Conservation (phyloP, 352 stramenopile species). For the Lagenidium giganteum region DNA sequence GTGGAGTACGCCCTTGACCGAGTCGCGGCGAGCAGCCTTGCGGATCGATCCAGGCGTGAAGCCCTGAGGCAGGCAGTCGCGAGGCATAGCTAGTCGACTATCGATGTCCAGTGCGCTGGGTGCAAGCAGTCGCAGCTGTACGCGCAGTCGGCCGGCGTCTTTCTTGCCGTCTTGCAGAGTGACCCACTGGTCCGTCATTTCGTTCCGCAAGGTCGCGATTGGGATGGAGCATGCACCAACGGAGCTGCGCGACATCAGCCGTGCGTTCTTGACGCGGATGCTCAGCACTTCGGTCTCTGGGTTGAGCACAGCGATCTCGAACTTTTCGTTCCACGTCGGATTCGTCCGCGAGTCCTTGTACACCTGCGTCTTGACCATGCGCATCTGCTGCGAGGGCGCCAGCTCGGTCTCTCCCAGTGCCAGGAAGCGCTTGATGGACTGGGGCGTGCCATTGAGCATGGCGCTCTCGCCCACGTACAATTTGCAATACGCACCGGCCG, state of each 20-base stretch:
- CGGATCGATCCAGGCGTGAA: too few species aligned
- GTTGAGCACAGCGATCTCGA: conserved; percentile 56
- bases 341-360: conserved; percentile 45
- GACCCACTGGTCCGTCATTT: conserved; percentile 55
- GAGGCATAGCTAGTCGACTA: too few species aligned
- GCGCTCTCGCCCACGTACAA: conserved; percentile 53
- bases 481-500: conserved; percentile 71
- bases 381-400: conserved; percentile 11
- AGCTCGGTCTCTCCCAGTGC: background rate
- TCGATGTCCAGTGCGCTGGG: too few species aligned
- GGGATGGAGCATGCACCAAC: conserved; percentile 48
- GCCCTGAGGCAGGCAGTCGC: too few species aligned
- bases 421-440: conserved; percentile 31
- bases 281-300: conserved; percentile 43
- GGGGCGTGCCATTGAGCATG: conserved; percentile 30
- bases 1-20: too few species aligned
- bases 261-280: conserved; percentile 66
- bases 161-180: conserved; percentile 48
- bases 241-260: conserved; percentile 52
- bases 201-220: conserved; percentile 36
- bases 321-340: conserved; percentile 77
- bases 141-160: conserved; percentile 46
- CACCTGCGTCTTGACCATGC: conserved; percentile 60
- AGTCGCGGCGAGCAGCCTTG: too few species aligned
- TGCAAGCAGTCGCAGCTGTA: conserved; percentile 59